A percentile compares a stretch with the other conserved stretches of the same genome.
Evolutionary conservation across 352 stramenopile species (phyloP).

Genomic region (Phytophthora pseudosyringae): DNA sequence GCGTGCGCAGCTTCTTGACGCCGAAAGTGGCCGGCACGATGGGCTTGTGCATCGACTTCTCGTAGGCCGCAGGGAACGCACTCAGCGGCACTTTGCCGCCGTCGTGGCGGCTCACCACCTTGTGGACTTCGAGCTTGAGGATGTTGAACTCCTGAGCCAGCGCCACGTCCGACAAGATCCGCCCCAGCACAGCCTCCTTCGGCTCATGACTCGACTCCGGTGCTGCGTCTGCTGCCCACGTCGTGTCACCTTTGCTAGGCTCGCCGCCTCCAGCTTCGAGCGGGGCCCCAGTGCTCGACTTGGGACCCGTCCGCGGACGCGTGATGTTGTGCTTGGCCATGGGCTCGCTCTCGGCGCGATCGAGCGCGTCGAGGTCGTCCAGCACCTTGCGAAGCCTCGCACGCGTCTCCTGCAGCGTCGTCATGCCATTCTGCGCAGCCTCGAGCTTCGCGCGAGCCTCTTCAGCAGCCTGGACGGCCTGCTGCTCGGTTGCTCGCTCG

Average conservation of each 20-base stretch:
- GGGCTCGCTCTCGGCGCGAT: constrained; percentile 59
- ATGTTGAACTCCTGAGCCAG: constrained; percentile 59
- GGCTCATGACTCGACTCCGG: constrained; percentile 30
- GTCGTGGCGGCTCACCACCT: constrained; percentile 69
- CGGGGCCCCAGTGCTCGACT: not conserved
- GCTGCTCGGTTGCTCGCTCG: constrained; percentile 18
- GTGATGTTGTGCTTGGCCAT: constrained; percentile 70
- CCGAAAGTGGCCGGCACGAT: constrained; percentile 59
- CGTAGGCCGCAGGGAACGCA: constrained; percentile 57
- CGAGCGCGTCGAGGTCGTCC: constrained; percentile 68
- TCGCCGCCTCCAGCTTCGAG: not conserved
- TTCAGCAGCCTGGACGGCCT: constrained; percentile 20
- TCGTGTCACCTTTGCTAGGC: not conserved
- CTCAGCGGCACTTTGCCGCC: constrained; percentile 52
- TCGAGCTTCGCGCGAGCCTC: constrained; percentile 27
- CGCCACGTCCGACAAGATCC: constrained; percentile 51
- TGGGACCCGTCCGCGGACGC: constrained; percentile 37
- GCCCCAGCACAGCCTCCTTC: constrained; percentile 59
- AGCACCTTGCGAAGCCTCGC: constrained; percentile 58
- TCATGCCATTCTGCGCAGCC: constrained; percentile 28
- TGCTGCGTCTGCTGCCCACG: not conserved
- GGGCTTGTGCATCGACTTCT: constrained; percentile 75
- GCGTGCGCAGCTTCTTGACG: constrained; percentile 81
- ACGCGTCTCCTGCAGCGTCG: constrained; percentile 22
- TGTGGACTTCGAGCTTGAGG: constrained; percentile 76